Evolutionary conservation across 2,329 filamentous ascomycete species (phyloP), one percentile per base, ranked within the genome.

Genomic region (Paecilomyces sp.): DNA sequence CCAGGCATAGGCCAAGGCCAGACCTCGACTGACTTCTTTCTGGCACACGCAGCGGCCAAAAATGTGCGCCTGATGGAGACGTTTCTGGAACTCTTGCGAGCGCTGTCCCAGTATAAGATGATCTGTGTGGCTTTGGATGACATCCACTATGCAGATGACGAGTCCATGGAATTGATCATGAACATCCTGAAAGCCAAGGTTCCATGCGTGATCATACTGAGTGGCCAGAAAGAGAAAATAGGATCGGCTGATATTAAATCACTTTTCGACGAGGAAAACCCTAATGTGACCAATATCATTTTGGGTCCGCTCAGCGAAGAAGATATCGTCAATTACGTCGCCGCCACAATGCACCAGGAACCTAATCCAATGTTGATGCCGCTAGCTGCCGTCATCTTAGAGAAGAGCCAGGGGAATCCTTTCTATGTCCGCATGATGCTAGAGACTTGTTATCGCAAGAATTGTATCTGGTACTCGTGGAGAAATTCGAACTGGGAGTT

Each of bases 361-460:
- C 76, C 81, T 7, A 83, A 83, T 60, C 86, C 90, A 34, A 89
- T 91, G 54, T 84, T 94, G 1, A 78, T 90, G 1, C 88, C 92
- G 0, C 79, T 97, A 18, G 89, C 90, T 1, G 85, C 92, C 6
- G 90, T 96, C 9, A 86, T 97, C 5, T 90, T 95, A 71, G 92
- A 93, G 68, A 95, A 94, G 76, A 93, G 90, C 8, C 85, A 85
- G 28, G 92, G 92, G 1, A 96, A 96, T 62, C 88, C 92, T 0
- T 97, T 96, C 68, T 95, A 94, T 68, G 89, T 96, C 72, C 84
- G 91, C 58, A 91, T 96, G 75, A 95, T 97, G 83, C 83, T 97
- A 3, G 90, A 90, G 68, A 88, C 89, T 2, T 95, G 91, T 71
- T 88, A 96, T 71, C 86, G 90, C 50, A 94, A 91, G 70, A 88